These are phyloP conservation scores for Fusarium chlamydosporum DNA, from an alignment of 2,329 filamentous ascomycete species.

Conservation along the genomic window DNA sequence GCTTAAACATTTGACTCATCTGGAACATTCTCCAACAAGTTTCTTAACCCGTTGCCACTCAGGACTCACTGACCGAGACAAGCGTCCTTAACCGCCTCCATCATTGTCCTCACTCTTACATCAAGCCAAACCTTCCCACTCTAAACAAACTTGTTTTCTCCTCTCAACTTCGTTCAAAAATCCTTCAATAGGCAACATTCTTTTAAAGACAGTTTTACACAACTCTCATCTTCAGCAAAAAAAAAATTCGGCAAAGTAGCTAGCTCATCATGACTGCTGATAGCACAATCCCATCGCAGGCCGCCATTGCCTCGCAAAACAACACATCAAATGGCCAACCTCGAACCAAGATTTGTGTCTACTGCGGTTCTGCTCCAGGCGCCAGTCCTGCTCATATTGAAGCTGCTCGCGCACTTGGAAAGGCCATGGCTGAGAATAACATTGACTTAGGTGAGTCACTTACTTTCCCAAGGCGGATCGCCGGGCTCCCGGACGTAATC, in stretches of 20 bases:
- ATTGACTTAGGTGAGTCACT: conserved; percentile 75
- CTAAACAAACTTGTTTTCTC: background rate
- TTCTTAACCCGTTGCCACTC: conserved; percentile 26
- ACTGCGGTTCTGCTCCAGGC: conserved; percentile 88
- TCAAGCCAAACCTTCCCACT: conserved; percentile 2
- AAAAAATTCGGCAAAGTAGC: conserved; percentile 5
- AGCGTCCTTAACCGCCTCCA: conserved; percentile 18
- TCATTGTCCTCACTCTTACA: conserved; percentile 21
- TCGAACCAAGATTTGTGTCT: conserved; percentile 85
- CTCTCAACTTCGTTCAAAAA: background rate
- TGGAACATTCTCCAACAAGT: conserved; percentile 19
- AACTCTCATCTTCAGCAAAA: background rate
- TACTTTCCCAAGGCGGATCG: conserved; percentile 3
- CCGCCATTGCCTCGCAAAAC: conserved; percentile 43
- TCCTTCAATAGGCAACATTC: background rate
- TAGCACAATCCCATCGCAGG: conserved; percentile 36
- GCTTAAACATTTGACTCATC: conserved; percentile 21
- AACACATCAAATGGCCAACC: conserved; percentile 52
- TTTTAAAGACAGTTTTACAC: background rate
- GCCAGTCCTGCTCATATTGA: conserved; percentile 80
- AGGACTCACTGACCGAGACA: conserved; percentile 25
- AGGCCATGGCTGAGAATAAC: conserved; percentile 79
- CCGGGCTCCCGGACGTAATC: background rate
- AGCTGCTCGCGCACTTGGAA: conserved; percentile 82
- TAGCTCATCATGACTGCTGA: conserved; percentile 51